Conservation (phyloP, 176 grass and related monocot genomes). For the Areca catechu region DNA sequence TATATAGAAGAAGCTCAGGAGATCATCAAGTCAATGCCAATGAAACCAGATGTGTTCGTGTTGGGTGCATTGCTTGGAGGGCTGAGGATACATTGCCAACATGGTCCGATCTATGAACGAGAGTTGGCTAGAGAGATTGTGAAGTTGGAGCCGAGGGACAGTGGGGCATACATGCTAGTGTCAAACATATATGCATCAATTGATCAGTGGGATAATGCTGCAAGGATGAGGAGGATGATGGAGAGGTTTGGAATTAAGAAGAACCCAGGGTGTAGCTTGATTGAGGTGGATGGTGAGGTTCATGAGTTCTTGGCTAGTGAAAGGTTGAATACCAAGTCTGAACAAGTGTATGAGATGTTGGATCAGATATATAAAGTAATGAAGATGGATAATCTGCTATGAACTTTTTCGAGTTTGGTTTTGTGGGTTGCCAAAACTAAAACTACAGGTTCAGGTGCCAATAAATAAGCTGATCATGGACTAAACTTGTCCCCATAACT, state of each 20-base stretch:
- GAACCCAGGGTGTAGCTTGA: constrained; percentile 12
- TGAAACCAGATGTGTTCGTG: constrained; percentile 9
- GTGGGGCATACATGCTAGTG: constrained; percentile 11
- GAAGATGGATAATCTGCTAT: not conserved
- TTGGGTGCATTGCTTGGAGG: constrained; percentile 12
- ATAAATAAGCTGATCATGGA: too few relatives aligned
- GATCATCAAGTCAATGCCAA: constrained; percentile 18
- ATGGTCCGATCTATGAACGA: not conserved
- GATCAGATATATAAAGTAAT: constrained; percentile 9
- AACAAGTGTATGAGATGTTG: constrained; percentile 9
- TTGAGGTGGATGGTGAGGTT: constrained; percentile 14
- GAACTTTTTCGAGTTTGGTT: not conserved
- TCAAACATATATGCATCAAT: constrained; percentile 8
- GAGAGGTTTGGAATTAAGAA: constrained; percentile 8
- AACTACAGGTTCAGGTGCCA: too few relatives aligned
- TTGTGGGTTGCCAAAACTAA: not conserved
- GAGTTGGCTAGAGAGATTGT: not conserved
- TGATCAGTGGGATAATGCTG: constrained; percentile 12
- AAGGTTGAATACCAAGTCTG: not conserved
- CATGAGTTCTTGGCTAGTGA: constrained; percentile 13
- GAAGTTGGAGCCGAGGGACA: constrained; percentile 2
- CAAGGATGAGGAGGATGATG: constrained; percentile 16
- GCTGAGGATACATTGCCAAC: not conserved
- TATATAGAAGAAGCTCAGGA: constrained; percentile 7
- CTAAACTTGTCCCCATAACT: too few relatives aligned